Conservation (phyloP, 2,329 filamentous ascomycete species). For the Colletotrichum sp. region DNA sequence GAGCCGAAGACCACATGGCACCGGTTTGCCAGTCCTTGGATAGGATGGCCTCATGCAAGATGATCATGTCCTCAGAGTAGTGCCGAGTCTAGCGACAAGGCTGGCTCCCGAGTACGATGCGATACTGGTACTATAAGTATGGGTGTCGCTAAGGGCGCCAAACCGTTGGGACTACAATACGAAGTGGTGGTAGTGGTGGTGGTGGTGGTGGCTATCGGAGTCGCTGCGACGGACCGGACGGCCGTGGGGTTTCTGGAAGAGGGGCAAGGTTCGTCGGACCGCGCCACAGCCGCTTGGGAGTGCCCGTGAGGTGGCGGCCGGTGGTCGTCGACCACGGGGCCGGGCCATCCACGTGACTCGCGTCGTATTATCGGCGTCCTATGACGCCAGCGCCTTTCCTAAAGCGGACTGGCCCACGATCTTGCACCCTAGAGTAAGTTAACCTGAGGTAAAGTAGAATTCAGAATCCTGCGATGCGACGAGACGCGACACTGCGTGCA, state of each 20-base stretch:
- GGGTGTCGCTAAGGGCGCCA: background rate
- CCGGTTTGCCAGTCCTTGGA: background rate
- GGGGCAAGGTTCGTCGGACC: background rate
- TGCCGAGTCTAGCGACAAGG: background rate
- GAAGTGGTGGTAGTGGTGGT: background rate
- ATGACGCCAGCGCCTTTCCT: slow-evolving; percentile 16
- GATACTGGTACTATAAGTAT: background rate
- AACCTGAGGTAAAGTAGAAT: background rate
- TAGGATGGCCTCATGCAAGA: background rate
- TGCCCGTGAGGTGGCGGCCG: slow-evolving; percentile 7
- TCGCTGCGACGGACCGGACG: background rate
- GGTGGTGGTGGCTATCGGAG: background rate
- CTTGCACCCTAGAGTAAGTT: background rate
- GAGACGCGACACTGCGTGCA: background rate
- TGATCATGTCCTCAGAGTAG: background rate
- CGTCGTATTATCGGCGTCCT: background rate
- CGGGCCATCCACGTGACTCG: slow-evolving; percentile 7
- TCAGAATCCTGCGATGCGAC: background rate
- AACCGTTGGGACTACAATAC: background rate
- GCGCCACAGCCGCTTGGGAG: slow-evolving; percentile 11
- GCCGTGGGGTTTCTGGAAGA: background rate
- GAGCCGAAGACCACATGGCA: background rate
- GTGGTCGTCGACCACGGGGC: background rate
- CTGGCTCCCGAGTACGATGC: background rate
- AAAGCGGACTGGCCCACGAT: background rate